These are phyloP conservation scores for Albophoma yamanashiensis DNA, from an alignment of 2,329 filamentous ascomycete genomes.

Conservation along the genomic window DNA sequence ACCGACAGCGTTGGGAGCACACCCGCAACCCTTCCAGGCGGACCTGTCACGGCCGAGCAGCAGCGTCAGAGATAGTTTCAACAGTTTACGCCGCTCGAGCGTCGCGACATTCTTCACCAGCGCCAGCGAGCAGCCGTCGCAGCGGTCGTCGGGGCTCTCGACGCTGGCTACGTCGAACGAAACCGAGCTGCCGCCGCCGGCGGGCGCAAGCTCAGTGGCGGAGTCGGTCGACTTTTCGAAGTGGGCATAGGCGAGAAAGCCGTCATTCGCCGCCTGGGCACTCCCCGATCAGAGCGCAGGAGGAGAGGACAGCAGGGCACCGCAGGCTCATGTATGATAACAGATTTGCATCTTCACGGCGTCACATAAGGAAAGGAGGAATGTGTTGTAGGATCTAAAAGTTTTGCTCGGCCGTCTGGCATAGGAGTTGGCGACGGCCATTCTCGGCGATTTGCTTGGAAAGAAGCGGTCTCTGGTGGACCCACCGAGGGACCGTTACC, in stretches of 20 bases:
- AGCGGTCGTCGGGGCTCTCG: constrained; percentile 47
- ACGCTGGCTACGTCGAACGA: constrained; percentile 43
- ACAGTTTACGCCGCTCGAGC: constrained; percentile 49
- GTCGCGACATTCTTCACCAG: constrained; percentile 54
- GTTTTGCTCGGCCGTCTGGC: background rate
- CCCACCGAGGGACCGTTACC: background rate
- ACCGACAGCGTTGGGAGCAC: constrained; percentile 18
- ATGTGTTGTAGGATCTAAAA: background rate
- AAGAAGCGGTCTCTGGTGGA: background rate
- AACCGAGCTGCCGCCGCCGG: constrained; percentile 33
- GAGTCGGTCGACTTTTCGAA: constrained; percentile 29
- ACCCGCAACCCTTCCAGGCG: constrained; percentile 7
- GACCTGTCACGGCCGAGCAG: constrained; percentile 9
- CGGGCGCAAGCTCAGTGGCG: constrained; percentile 18
- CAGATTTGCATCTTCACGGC: background rate
- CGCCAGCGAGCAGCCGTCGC: constrained; percentile 44
- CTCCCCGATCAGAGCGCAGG: too few species aligned
- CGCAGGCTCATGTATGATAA: background rate
- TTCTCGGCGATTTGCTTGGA: background rate
- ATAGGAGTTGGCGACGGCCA: background rate
- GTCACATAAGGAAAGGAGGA: background rate
- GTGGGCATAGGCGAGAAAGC: constrained; percentile 18
- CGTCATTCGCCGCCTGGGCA: background rate
- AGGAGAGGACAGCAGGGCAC: background rate
- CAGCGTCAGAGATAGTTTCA: constrained; percentile 48